These are phyloP conservation scores for Podospora bellae-mahoneyi DNA, from an alignment of 495 filamentous ascomycete species.

Conservation along the genomic window DNA sequence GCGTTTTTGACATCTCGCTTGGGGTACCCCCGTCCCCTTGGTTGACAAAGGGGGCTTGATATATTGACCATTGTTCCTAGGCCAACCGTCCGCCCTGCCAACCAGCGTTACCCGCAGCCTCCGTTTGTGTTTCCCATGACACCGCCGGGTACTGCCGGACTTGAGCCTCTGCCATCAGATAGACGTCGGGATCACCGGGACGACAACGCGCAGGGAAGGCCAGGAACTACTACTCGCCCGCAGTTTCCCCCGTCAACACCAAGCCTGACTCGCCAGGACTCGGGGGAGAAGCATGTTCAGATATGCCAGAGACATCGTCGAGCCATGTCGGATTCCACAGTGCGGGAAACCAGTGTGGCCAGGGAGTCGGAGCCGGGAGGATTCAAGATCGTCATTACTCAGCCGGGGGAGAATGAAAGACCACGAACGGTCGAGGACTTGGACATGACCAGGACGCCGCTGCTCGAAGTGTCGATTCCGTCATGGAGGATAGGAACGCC, in stretches of 20 bases:
- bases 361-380: slow-evolving; percentile 60
- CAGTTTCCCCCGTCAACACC: slow-evolving; percentile 35
- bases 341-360: slow-evolving; percentile 44
- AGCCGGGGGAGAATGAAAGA: slow-evolving; percentile 55
- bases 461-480: slow-evolving; percentile 78
- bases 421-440: slow-evolving; percentile 66
- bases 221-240: slow-evolving; percentile 38
- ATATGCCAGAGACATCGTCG: slow-evolving; percentile 44
- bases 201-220: slow-evolving; percentile 35
- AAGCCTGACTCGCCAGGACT: slow-evolving; percentile 21
- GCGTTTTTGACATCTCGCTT: neutral
- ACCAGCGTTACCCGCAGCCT: slow-evolving; percentile 58
- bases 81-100: slow-evolving; percentile 55
- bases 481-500: slow-evolving; percentile 82
- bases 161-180: slow-evolving; percentile 45
- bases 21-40: neutral
- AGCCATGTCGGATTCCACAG: slow-evolving; percentile 49
- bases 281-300: slow-evolving; percentile 30
- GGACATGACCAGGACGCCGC: slow-evolving; percentile 44
- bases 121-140: slow-evolving; percentile 58
- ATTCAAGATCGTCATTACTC: slow-evolving; percentile 82
- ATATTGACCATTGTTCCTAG: slow-evolving; percentile 38
- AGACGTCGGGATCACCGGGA: slow-evolving; percentile 36
- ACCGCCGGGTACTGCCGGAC: slow-evolving; percentile 53
- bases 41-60: neutral